Evolutionary conservation across 148 eudicot species (phyloP), one percentile per base, ranked within the genome.

Genomic region (Rhododendron simsii): DNA sequence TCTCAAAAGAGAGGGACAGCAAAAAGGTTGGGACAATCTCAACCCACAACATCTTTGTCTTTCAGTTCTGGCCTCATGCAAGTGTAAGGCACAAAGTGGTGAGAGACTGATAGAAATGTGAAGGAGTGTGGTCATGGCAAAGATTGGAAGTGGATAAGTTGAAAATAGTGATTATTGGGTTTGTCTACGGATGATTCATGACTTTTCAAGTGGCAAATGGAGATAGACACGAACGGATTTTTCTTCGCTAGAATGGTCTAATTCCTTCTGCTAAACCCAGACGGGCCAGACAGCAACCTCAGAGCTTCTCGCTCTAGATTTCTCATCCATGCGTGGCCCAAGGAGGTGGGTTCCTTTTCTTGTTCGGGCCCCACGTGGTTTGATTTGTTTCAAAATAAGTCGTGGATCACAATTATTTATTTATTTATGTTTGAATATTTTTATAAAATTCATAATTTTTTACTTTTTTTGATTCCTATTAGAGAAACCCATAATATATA

Each of bases 81-180:
- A 88, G 81, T 84, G 80, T 50, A 53, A 87, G 83, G 86, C n/a
- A 47, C 82, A 83, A 20, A 87, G 87, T 44, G 89, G 26, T 44
- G 91, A 74, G 74, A 85, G 81, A 81, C 85, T 86, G 86, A 87
- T 85, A 78, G 92, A 76, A 85, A 87, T 28, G 55, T 85, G 89
- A 30, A 84, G 26, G 79, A 87, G 77, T 26, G 94, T 83, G 84
- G 91, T 84, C 98, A 95, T 95, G 89, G 87, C 84, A 37, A 86
- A 85, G 79, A 74, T 85, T 67, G 71, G 12, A 80, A n/a, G 83
- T 28, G 26, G 84, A 71, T 33, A 23, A 80, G 37, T 75, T 55
- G 13, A 65, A 77, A 11, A 82, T 15, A 61, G 61, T 30, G 73
- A 63, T 23, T 47, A 71, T 28, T 75, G 85, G 83, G 69, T 20